Evolutionary conservation across 164 flowering plant genomes (phyloP).

Genomic region (Platanus orientalis): DNA sequence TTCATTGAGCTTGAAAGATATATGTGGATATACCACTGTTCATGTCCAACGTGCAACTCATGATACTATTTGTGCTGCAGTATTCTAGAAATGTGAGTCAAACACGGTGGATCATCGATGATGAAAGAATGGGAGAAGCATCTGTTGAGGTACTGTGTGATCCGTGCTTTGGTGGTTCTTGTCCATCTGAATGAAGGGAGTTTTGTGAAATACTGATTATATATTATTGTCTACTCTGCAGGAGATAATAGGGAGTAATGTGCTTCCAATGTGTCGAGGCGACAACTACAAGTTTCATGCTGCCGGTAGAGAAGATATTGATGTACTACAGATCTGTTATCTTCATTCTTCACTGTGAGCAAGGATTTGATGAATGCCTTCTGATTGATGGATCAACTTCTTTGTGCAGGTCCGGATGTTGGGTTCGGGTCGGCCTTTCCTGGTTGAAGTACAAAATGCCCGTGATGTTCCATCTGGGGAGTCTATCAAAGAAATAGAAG

Average conservation of each 20-base stretch:
- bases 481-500: constrained; percentile 44
- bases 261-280: constrained; percentile 65
- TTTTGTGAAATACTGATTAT: constrained; percentile 8
- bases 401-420: constrained; percentile 88
- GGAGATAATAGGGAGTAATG: constrained; percentile 75
- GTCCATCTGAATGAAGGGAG: constrained; percentile 3
- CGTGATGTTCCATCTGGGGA: constrained; percentile 54
- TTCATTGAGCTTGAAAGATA: no score
- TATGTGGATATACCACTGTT: not conserved
- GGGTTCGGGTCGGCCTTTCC: constrained; percentile 94
- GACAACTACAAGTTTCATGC: constrained; percentile 95
- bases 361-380: constrained; percentile 7
- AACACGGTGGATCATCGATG: constrained; percentile 91
- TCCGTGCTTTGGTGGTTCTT: not conserved
- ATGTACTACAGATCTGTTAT: constrained; percentile 48
- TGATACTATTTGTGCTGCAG: constrained; percentile 33
- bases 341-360: constrained; percentile 1
- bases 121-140: constrained; percentile 97
- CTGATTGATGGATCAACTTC: constrained; percentile 8
- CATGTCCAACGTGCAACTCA: constrained; percentile 2
- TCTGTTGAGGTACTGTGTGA: constrained; percentile 77
- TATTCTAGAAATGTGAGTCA: constrained; percentile 97
- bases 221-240: constrained; percentile 22
- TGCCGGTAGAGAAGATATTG: constrained; percentile 99
- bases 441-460: constrained; percentile 86